phyloP scores from a whole-genome alignment of 2,329 filamentous ascomycete genomes.

The Pseudocercospora fijiensis region DNA sequence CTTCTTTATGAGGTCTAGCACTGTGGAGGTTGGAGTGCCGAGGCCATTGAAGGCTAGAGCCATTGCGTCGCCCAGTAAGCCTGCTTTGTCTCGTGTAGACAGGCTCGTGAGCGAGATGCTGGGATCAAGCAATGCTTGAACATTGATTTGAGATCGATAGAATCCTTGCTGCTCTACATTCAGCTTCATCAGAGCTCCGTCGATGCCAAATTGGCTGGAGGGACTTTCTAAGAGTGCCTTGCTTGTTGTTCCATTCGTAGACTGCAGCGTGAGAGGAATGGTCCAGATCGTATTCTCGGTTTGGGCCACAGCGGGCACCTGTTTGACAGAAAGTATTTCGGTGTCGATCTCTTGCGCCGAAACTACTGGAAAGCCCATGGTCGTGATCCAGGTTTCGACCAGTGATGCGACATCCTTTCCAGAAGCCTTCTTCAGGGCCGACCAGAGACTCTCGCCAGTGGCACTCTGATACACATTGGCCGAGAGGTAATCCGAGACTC shows the following conservation, averaged over 20 bases:
- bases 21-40: neutral
- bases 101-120: neutral
- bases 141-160: neutral
- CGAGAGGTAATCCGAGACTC: slow-evolving; percentile 86
- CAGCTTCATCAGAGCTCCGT: neutral
- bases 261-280: neutral
- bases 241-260: neutral
- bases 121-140: neutral
- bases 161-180: neutral
- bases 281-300: neutral
- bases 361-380: slow-evolving; percentile 3
- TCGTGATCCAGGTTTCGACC: slow-evolving; percentile 71
- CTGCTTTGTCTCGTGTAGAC: neutral
- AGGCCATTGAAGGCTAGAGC: neutral
- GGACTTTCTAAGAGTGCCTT: neutral
- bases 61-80: neutral
- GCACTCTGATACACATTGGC: slow-evolving; percentile 85
- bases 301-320: neutral
- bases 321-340: neutral
- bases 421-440: slow-evolving; percentile 80
- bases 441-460: slow-evolving; percentile 88
- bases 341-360: neutral
- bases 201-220: neutral
- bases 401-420: slow-evolving; percentile 80
- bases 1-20: neutral